Conservation (phyloP, 2,329 filamentous ascomycete genomes). For the Aspergillus amoenus region DNA sequence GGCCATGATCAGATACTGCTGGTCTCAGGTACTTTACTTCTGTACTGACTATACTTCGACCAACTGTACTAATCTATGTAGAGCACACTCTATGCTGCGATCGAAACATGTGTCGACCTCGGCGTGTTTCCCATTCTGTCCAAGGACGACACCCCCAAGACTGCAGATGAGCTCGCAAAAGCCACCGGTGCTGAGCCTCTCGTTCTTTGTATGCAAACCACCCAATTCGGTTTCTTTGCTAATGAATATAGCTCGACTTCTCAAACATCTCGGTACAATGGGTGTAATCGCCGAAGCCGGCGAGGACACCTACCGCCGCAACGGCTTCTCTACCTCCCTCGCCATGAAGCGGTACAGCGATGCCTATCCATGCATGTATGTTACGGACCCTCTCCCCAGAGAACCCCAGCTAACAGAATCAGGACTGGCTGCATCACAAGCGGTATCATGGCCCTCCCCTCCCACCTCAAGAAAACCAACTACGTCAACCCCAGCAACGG, state of each 20-base stretch:
- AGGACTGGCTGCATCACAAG: conserved; percentile 30
- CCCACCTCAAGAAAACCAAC: conserved; percentile 24
- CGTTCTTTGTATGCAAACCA: conserved; percentile 18
- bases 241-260: conserved; percentile 25
- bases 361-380: conserved; percentile 29
- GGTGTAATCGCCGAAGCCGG: conserved; percentile 34
- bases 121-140: conserved; percentile 24
- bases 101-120: conserved; percentile 25
- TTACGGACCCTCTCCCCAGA: not conserved
- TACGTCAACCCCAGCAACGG: conserved; percentile 29
- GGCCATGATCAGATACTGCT: conserved; percentile 49
- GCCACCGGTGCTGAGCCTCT: conserved; percentile 19
- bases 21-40: conserved; percentile 38
- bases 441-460: conserved; percentile 25
- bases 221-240: not conserved
- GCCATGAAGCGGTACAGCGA: conserved; percentile 22
- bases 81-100: conserved; percentile 22
- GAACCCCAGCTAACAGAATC: conserved; percentile 5
- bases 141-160: conserved; percentile 23
- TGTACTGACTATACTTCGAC: too few species aligned
- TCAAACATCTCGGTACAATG: conserved; percentile 38
- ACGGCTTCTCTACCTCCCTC: conserved; percentile 32
- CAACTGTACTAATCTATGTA: not conserved
- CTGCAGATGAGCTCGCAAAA: conserved; percentile 19
- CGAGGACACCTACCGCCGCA: conserved; percentile 33